Evolutionary conservation across 257 asterid genomes (phyloP), one percentile per base, ranked within the genome.

Genomic region (Solanum infundibuliforme): DNA sequence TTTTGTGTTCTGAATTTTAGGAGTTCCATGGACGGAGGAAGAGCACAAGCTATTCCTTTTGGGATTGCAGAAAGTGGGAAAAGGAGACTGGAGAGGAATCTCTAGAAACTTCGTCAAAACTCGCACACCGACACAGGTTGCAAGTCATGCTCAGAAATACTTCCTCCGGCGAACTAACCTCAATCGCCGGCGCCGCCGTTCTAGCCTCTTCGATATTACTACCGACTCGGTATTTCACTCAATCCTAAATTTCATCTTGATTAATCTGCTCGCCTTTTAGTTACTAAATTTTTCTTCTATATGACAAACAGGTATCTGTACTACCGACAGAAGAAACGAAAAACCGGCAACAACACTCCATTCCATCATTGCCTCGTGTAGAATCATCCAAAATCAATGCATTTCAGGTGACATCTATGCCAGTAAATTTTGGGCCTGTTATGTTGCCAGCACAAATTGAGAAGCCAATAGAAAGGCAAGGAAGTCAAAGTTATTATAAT

Each of bases 51-150:
- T 93, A 86, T 96, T 95, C 95, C 95, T 96, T 32, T 48, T 94
- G 88, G 98, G 99, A 87, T 89, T 95, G 89, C 91, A 95, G 91
- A 94, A 91, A 88, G 94, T 93, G 11, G 98, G 99, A 55, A 95
- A 91, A 89, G 98, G 99, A 41, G 98, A 96, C 69, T 95, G 98
- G 98, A 94, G 95, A 91, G 98, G 98, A 73, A 96, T 96, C 83
- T 96, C 99, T 6, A 90, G 94, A 88, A 96, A 95, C 79, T 96
- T 92, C 52, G 98, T 96, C 72, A 96, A 94, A 89, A 94, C 96
- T 85, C 97, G 98, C 36, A 94, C 99, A 3, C 98, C 99, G 35
- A 96, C 99, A 4, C 99, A 96, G 90, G 99, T 96, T 3, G 99
- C 99, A 4, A 96, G 99, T 88, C 99, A 96, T 90, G 98, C 98